Conservation (phyloP, 2,329 filamentous ascomycete species). For the Monosporascus sp. region DNA sequence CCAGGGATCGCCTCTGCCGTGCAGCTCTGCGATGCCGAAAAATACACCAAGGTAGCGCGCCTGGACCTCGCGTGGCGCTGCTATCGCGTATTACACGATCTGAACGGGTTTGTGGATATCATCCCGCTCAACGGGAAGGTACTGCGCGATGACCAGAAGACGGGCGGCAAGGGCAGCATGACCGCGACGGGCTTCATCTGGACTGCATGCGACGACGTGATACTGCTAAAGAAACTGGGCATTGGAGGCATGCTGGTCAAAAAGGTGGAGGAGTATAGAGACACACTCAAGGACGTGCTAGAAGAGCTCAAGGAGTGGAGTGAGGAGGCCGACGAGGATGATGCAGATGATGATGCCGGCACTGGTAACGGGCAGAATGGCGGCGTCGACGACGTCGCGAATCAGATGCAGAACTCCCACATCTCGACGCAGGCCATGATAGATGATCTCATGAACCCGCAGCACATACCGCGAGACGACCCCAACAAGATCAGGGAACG, state of each 20-base stretch:
- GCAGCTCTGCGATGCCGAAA: slow-evolving; percentile 55
- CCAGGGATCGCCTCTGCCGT: slow-evolving; percentile 68
- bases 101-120: slow-evolving; percentile 53
- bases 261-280: slow-evolving; percentile 68
- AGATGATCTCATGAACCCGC: slow-evolving; percentile 62
- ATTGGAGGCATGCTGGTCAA: slow-evolving; percentile 64
- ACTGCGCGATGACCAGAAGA: slow-evolving; percentile 41
- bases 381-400: slow-evolving; percentile 35
- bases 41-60: slow-evolving; percentile 59
- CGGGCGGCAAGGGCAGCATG: slow-evolving; percentile 45
- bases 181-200: slow-evolving; percentile 73
- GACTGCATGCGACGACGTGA: slow-evolving; percentile 73
- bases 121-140: slow-evolving; percentile 56
- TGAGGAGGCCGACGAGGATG: slow-evolving; percentile 62
- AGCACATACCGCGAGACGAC: slow-evolving; percentile 58
- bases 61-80: slow-evolving; percentile 57
- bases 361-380: slow-evolving; percentile 37
- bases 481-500: slow-evolving; percentile 59
- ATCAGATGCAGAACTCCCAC: slow-evolving; percentile 25
- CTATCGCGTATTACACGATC: slow-evolving; percentile 55
- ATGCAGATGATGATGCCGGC: slow-evolving; percentile 45
- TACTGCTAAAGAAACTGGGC: slow-evolving; percentile 58
- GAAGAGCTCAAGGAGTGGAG: slow-evolving; percentile 86
- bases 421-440: slow-evolving; percentile 51
- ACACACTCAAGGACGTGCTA: slow-evolving; percentile 74